Percentiles rank a stretch among this genome's conserved stretches.
Evolutionary conservation across 257 asterid species (phyloP).

Genomic region (Forsythia suspensa): DNA sequence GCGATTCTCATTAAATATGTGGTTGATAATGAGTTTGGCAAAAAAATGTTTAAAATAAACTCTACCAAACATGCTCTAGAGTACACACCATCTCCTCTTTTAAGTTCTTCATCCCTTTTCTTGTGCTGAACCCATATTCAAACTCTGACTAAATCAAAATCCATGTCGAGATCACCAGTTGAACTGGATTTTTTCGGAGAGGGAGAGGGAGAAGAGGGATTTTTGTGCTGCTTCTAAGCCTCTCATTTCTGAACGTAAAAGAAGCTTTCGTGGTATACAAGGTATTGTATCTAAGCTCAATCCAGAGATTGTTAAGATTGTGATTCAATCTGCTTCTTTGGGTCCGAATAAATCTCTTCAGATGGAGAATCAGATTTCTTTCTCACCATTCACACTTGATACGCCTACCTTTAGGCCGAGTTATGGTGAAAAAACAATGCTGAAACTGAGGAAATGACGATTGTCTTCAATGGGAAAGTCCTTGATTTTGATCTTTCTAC

Average conservation of each 20-base stretch:
- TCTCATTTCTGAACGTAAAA: neutral
- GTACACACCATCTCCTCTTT: too few relatives aligned
- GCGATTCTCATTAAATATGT: too few relatives aligned
- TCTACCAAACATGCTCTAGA: too few relatives aligned
- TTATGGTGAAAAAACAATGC: neutral
- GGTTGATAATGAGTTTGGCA: too few relatives aligned
- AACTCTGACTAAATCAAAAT: neutral
- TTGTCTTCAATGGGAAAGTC: constrained; percentile 22
- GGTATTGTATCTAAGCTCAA: neutral
- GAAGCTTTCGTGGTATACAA: constrained; percentile 18
- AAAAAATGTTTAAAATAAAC: too few relatives aligned
- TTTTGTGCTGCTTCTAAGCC: neutral
- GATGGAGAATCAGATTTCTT: neutral
- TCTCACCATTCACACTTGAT: neutral
- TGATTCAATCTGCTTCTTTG: constrained; percentile 8
- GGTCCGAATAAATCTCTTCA: neutral
- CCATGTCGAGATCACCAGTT: constrained; percentile 11
- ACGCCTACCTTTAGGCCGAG: neutral
- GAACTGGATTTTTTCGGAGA: constrained; percentile 25
- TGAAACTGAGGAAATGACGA: constrained; percentile 16
- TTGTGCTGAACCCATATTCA: too few relatives aligned
- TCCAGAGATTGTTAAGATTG: neutral
- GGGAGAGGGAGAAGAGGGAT: neutral
- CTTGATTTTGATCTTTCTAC: constrained; percentile 17
- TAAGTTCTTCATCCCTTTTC: too few relatives aligned